These are phyloP conservation scores for Colletotrichum filicis DNA, from an alignment of 2,329 filamentous ascomycete genomes.

Conservation along the genomic window DNA sequence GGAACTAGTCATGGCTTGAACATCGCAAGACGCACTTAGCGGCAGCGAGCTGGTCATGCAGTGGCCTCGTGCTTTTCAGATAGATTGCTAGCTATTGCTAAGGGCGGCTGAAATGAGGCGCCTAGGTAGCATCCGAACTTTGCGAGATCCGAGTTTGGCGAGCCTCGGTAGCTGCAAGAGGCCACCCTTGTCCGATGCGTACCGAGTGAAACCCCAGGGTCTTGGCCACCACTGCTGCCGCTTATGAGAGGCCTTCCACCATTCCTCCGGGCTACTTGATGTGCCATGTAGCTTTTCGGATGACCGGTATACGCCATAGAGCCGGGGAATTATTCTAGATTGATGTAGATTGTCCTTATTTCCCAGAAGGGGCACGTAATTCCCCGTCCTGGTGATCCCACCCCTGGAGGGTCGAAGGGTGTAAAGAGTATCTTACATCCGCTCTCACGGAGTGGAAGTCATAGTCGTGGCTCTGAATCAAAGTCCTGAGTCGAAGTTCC, in stretches of 20 bases:
- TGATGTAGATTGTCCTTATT: neutral
- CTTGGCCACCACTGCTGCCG: neutral
- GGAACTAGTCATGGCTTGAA: neutral
- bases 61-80: neutral
- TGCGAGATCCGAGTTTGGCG: conserved; percentile 14
- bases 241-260: neutral
- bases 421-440: neutral
- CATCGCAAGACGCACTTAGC: neutral
- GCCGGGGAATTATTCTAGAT: neutral
- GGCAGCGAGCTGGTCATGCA: neutral
- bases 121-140: conserved; percentile 7
- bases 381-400: neutral
- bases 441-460: neutral
- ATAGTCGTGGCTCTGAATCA: too few relatives aligned
- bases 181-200: neutral
- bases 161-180: neutral
- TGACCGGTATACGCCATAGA: neutral
- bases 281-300: neutral
- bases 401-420: neutral
- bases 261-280: neutral
- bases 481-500: neutral
- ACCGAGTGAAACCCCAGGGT: neutral
- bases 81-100: conserved; percentile 12
- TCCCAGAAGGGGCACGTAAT: neutral
- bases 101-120: conserved; percentile 4